Base-by-base conservation (phyloP, 148 eudicot species). In the Amaranthus palmeri region DNA sequence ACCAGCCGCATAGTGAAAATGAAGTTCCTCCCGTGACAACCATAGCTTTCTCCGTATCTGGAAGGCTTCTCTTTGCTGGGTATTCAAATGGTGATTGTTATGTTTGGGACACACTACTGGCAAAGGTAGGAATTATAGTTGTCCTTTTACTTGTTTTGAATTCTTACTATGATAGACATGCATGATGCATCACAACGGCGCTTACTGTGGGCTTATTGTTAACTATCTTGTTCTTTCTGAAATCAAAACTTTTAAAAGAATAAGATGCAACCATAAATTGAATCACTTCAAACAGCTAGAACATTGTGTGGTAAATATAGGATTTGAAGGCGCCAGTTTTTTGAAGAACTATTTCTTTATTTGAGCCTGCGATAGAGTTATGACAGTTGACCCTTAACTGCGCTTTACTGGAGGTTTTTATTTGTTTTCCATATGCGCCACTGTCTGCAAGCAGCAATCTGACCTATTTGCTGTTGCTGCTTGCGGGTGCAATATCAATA, bases 91-190 rank as follows among this genome's bases (percentile, higher is more conserved):
- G 99, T 49, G 88, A 78, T 73, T 95, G 99, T 81, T 89, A 83
- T 82, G 97, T 91, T 13, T 95, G 99, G 99, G 99, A 95, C 74
- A 95, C 99, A 43, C 83, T 95, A 75, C 81, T 91, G 73, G 99
- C 93, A 51, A 73, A 84, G 99, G 99, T 95, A 81, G 40, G 69
- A 12, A 63, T 44, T 73, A 77, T 12, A 70, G 25, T 10, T 54
- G 36, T 15, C 49, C 41, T 2, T 25, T n/a, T 4, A n/a, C 58
- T 4, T 68, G 8, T 15, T 42, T 70, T 57, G 54, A 11, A 2
- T 15, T 60, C 36, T 11, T 59, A 40, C 55, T 2, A 7, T 14
- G 61, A 12, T 72, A 25, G 36, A 3, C 25, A 25, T 6, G 61
- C 36, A n/a, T 36, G 25, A 5, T 70, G 17, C 46, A 69, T 9